These are phyloP conservation scores for Exophiala xenobiotica DNA, from an alignment of 2,329 filamentous ascomycete species.

Conservation along the genomic window DNA sequence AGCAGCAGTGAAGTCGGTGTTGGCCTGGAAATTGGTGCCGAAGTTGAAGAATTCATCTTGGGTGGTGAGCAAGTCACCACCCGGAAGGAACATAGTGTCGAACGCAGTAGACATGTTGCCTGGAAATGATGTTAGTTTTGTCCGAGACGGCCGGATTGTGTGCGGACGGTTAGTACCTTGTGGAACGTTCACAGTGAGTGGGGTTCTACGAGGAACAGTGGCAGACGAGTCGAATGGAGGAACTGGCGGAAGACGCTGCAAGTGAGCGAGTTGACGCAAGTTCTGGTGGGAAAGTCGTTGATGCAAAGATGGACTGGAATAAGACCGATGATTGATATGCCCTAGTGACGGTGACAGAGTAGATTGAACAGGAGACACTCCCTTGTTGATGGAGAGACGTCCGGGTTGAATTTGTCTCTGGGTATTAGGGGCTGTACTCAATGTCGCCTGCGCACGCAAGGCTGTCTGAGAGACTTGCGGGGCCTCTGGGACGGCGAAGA, in stretches of 20 bases:
- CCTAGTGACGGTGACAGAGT: slow-evolving; percentile 23
- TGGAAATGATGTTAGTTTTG: slow-evolving; percentile 18
- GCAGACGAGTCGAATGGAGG: slow-evolving; percentile 33
- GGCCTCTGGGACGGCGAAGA: slow-evolving; percentile 33
- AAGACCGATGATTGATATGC: slow-evolving; percentile 27
- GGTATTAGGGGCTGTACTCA: slow-evolving; percentile 34
- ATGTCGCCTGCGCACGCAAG: slow-evolving; percentile 35
- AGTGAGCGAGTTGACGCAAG: slow-evolving; percentile 30
- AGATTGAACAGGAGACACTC: slow-evolving; percentile 29
- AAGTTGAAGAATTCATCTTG: slow-evolving; percentile 25
- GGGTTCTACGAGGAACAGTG: slow-evolving; percentile 25
- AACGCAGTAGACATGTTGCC: slow-evolving; percentile 26
- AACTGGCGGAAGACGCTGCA: slow-evolving; percentile 33
- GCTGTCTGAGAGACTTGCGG: slow-evolving; percentile 25
- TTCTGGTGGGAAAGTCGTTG: slow-evolving; percentile 24
- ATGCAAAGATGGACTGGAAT: slow-evolving; percentile 29
- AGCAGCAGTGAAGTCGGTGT: slow-evolving; percentile 12
- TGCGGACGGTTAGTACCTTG: slow-evolving; percentile 38
- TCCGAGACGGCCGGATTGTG: slow-evolving; percentile 42
- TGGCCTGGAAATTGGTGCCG: slow-evolving; percentile 17
- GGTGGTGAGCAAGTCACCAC: slow-evolving; percentile 25
- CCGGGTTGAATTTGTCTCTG: slow-evolving; percentile 24
- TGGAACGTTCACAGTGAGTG: slow-evolving; percentile 22
- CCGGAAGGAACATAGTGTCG: slow-evolving; percentile 29
- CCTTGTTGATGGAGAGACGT: slow-evolving; percentile 30